Evolutionary conservation across 2,329 filamentous ascomycete genomes (phyloP).

Genomic region (Pseudogymnoascus sp.): DNA sequence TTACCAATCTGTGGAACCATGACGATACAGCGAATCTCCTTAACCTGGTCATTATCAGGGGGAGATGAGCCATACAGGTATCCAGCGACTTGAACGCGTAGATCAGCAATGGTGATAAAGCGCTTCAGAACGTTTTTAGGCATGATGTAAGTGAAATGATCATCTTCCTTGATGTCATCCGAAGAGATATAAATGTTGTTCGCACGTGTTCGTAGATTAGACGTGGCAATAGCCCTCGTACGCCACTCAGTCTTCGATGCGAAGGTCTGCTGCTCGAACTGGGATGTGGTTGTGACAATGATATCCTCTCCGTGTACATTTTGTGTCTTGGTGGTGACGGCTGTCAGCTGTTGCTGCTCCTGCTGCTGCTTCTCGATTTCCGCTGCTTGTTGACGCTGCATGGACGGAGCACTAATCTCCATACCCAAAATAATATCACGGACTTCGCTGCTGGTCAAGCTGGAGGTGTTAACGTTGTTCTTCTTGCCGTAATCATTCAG

Average conservation of each 20-base stretch:
- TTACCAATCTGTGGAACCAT: conserved; percentile 97
- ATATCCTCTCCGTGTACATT: conserved; percentile 97
- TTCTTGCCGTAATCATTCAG: conserved; percentile 99
- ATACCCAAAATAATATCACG: conserved; percentile 98
- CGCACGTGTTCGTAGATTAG: conserved; percentile 82
- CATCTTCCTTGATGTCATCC: conserved; percentile 79
- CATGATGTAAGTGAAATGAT: conserved; percentile 87
- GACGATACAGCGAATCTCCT: conserved; percentile 92
- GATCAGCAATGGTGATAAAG: conserved; percentile 94
- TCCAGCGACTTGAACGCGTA: conserved; percentile 91
- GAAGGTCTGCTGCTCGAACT: conserved; percentile 96
- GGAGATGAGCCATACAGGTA: conserved; percentile 92
- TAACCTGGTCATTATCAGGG: conserved; percentile 90
- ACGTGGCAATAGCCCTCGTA: conserved; percentile 90
- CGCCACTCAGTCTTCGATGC: conserved; percentile 99
- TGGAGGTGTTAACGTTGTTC: conserved; percentile 98
- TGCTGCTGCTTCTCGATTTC: conserved; percentile 99
- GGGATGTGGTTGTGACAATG: conserved; percentile 93
- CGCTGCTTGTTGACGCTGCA: conserved; percentile 96
- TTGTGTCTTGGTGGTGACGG: conserved; percentile 95
- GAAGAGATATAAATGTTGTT: conserved; percentile 99
- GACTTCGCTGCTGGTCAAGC: conserved; percentile 92
- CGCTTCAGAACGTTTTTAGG: conserved; percentile 97
- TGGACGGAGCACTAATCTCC: conserved; percentile 96
- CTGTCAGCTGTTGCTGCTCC: conserved; percentile 91